Evolutionary conservation across 2,329 filamentous ascomycete species (phyloP).

Genomic region (Aspergillus sp.): DNA sequence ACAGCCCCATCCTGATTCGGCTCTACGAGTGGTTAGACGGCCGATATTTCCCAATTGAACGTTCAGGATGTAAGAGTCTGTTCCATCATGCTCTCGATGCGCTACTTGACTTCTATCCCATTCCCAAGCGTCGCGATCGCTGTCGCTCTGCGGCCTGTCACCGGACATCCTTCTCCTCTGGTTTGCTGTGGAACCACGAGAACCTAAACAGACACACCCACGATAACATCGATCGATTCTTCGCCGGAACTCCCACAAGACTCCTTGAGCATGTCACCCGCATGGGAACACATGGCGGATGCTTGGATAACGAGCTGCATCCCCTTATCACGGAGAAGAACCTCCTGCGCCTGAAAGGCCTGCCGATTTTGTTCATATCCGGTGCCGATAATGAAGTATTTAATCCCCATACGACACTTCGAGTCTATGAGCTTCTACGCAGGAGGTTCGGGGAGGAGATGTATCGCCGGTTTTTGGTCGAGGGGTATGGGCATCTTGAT

Average conservation of each 20-base stretch:
- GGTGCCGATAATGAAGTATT: slow-evolving; percentile 33
- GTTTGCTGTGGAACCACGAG: slow-evolving; percentile 41
- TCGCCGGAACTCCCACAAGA: slow-evolving; percentile 36
- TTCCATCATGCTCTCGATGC: slow-evolving; percentile 26
- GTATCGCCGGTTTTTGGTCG: slow-evolving; percentile 27
- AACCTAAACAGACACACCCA: slow-evolving; percentile 42
- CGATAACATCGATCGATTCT: slow-evolving; percentile 29
- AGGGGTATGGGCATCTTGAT: slow-evolving; percentile 34
- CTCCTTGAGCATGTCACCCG: slow-evolving; percentile 35
- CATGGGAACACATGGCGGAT: slow-evolving; percentile 21
- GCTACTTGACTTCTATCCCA: slow-evolving; percentile 41
- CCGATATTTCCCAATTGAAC: slow-evolving; percentile 20
- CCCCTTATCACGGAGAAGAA: slow-evolving; percentile 13
- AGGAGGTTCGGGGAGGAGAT: slow-evolving; percentile 23
- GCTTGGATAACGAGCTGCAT: slow-evolving; percentile 1
- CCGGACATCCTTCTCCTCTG: slow-evolving; percentile 39
- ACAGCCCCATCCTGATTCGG: slow-evolving; percentile 9
- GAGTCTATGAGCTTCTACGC: slow-evolving; percentile 29
- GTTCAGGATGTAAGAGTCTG: not conserved
- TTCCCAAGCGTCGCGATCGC: slow-evolving; percentile 30
- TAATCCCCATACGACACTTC: slow-evolving; percentile 28
- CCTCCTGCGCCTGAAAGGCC: slow-evolving; percentile 16
- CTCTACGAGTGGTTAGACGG: slow-evolving; percentile 19
- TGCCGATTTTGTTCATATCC: slow-evolving; percentile 33
- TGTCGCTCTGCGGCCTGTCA: slow-evolving; percentile 41